Percentiles rank a stretch among this genome's conserved stretches.
Evolutionary conservation across 2,329 filamentous ascomycete genomes (phyloP).

Genomic region (Ascochyta lentis): DNA sequence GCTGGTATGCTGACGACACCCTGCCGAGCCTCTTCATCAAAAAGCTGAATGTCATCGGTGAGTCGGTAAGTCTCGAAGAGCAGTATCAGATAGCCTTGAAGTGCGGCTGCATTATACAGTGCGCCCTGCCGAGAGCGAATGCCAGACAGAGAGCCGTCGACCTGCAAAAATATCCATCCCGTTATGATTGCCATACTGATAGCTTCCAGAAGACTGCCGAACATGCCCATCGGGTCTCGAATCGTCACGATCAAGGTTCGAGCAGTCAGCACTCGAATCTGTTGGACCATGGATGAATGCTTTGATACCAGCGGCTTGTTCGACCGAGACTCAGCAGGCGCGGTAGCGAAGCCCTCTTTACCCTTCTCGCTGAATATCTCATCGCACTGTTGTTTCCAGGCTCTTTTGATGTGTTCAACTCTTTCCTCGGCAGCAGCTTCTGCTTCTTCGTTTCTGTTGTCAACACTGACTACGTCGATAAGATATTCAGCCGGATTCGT

Average conservation of each 20-base stretch:
- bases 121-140: slow-evolving; percentile 77
- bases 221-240: slow-evolving; percentile 78
- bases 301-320: slow-evolving; percentile 35
- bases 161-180: slow-evolving; percentile 74
- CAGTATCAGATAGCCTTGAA: slow-evolving; percentile 79
- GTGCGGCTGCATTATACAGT: slow-evolving; percentile 72
- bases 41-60: slow-evolving; percentile 75
- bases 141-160: slow-evolving; percentile 70
- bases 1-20: slow-evolving; percentile 73
- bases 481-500: slow-evolving; percentile 80
- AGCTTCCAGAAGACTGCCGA: slow-evolving; percentile 72
- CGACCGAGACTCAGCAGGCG: slow-evolving; percentile 6
- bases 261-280: slow-evolving; percentile 70
- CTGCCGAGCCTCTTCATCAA: slow-evolving; percentile 77
- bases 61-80: slow-evolving; percentile 79
- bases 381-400: slow-evolving; percentile 58
- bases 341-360: neutral
- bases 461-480: slow-evolving; percentile 76
- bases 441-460: slow-evolving; percentile 71
- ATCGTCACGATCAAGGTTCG: slow-evolving; percentile 75
- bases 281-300: slow-evolving; percentile 66
- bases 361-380: slow-evolving; percentile 24
- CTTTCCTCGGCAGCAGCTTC: slow-evolving; percentile 66
- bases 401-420: slow-evolving; percentile 66
- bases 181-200: slow-evolving; percentile 73